phyloP scores from a whole-genome alignment of 2,329 filamentous ascomycete genomes.

The Gliomastix tumulicola region DNA sequence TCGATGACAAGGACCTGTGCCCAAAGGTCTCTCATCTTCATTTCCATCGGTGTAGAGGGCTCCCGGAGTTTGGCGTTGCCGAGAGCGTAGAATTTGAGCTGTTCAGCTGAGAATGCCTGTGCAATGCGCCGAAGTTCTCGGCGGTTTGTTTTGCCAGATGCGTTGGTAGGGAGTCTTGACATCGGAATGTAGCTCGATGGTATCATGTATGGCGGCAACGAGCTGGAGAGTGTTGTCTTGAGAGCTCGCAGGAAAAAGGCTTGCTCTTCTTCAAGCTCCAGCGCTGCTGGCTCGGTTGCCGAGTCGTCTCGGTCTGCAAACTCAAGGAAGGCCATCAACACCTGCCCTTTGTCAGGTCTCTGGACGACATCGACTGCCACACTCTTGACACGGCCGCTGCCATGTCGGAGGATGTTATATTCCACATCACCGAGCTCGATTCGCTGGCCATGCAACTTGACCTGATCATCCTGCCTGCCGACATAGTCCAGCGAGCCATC shows the following conservation, averaged over 20 bases:
- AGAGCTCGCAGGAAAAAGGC: too few relatives aligned
- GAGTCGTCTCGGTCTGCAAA: too few relatives aligned
- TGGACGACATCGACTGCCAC: too few relatives aligned
- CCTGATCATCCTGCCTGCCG: slow-evolving; percentile 9
- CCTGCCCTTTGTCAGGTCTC: too few relatives aligned
- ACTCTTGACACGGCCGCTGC: slow-evolving; percentile 2
- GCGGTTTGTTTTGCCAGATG: slow-evolving; percentile 2
- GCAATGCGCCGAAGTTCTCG: slow-evolving; percentile 1
- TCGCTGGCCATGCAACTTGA: slow-evolving; percentile 12
- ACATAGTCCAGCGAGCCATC: slow-evolving; percentile 9
- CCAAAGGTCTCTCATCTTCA: slow-evolving; percentile 1
- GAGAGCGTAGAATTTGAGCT: slow-evolving; percentile 1
- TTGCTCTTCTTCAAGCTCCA: too few relatives aligned
- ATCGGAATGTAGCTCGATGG: too few relatives aligned
- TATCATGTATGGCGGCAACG: too few relatives aligned
- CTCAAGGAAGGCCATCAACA: too few relatives aligned
- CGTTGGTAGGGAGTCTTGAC: slow-evolving; percentile 3
- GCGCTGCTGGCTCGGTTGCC: too few relatives aligned
- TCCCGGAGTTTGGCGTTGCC: too few relatives aligned
- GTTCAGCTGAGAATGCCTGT: slow-evolving; percentile 1
- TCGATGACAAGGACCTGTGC: slow-evolving; percentile 1
- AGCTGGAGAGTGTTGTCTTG: too few relatives aligned
- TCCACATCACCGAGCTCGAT: slow-evolving; percentile 12
- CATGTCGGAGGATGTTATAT: slow-evolving; percentile 5
- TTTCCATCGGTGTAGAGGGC: neutral